Evolutionary conservation across 805 yeast genomes (phyloP).

Genomic region (Debaryomyces prosopidis): DNA sequence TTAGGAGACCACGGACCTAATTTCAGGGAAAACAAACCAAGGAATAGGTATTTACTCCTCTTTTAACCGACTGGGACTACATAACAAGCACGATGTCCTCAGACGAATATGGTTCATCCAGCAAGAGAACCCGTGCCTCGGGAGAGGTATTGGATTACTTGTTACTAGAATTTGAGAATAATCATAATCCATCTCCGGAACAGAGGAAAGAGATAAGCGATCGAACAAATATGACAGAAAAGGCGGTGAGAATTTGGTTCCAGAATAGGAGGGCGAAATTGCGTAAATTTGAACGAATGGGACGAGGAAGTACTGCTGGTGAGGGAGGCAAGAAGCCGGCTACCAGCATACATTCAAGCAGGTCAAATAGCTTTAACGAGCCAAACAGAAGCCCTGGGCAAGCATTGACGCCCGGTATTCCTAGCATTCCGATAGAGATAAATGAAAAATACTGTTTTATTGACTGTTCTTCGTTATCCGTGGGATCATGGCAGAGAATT

Average conservation of each 20-base stretch:
- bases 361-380: slow-evolving; percentile 21
- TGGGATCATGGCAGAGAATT: slow-evolving; percentile 80
- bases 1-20: too few relatives aligned
- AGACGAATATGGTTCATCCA: slow-evolving; percentile 21
- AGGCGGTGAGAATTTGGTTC: slow-evolving; percentile 91
- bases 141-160: slow-evolving; percentile 75
- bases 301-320: slow-evolving; percentile 9
- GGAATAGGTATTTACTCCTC: too few relatives aligned
- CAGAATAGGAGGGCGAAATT: slow-evolving; percentile 84
- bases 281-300: slow-evolving; percentile 61
- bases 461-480: slow-evolving; percentile 67
- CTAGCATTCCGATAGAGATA: slow-evolving; percentile 44
- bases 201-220: slow-evolving; percentile 68
- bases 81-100: slow-evolving; percentile 15
- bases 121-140: slow-evolving; percentile 68
- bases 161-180: slow-evolving; percentile 65
- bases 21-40: too few relatives aligned
- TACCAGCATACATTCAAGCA: slow-evolving; percentile 18
- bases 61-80: neutral
- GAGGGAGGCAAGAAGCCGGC: slow-evolving; percentile 16
- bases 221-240: slow-evolving; percentile 77
- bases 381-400: slow-evolving; percentile 5
- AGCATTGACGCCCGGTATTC: slow-evolving; percentile 2
- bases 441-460: slow-evolving; percentile 70
- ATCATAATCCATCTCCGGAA: slow-evolving; percentile 76